Percentiles rank a stretch among this genome's conserved stretches.
phyloP scores from a whole-genome alignment of 805 yeast genomes.

The Candida quercuum region DNA sequence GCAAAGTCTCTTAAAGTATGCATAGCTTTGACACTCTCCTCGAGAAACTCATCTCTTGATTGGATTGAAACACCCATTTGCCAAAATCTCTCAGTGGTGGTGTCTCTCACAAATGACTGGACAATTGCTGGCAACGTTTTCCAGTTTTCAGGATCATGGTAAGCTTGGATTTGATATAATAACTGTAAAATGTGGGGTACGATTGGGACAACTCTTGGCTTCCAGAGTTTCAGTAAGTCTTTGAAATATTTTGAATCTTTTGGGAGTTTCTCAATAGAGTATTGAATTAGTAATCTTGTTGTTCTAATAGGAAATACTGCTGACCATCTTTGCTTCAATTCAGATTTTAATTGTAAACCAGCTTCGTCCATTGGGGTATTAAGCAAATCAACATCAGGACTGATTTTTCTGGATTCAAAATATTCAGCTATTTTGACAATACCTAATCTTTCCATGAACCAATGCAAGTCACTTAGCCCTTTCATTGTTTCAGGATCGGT shows the following conservation, averaged over 20 bases:
- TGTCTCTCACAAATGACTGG: slow-evolving; percentile 83
- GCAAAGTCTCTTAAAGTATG: slow-evolving; percentile 94
- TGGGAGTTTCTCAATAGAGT: slow-evolving; percentile 85
- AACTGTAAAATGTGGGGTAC: slow-evolving; percentile 86
- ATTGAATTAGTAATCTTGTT: slow-evolving; percentile 90
- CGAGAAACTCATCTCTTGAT: slow-evolving; percentile 88
- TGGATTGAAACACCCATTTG: slow-evolving; percentile 96
- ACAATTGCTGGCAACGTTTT: slow-evolving; percentile 80
- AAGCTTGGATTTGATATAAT: slow-evolving; percentile 86
- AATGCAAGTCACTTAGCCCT: slow-evolving; percentile 83
- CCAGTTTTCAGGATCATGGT: slow-evolving; percentile 94
- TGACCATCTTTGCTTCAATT: slow-evolving; percentile 86
- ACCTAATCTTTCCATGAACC: slow-evolving; percentile 98
- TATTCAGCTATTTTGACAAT: slow-evolving; percentile 90
- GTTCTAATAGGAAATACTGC: slow-evolving; percentile 93
- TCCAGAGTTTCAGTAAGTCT: slow-evolving; percentile 71
- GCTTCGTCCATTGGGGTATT: slow-evolving; percentile 85
- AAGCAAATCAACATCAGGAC: slow-evolving; percentile 68
- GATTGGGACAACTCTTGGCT: slow-evolving; percentile 87
- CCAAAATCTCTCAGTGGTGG: slow-evolving; percentile 95
- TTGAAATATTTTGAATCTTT: slow-evolving; percentile 74
- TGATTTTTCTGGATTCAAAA: slow-evolving; percentile 76
- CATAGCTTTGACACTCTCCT: slow-evolving; percentile 91
- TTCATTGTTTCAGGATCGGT: slow-evolving; percentile 85
- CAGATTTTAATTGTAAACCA: slow-evolving; percentile 71